Conservation (phyloP, 345 rosid species). For the Sisymbrium irio region DNA sequence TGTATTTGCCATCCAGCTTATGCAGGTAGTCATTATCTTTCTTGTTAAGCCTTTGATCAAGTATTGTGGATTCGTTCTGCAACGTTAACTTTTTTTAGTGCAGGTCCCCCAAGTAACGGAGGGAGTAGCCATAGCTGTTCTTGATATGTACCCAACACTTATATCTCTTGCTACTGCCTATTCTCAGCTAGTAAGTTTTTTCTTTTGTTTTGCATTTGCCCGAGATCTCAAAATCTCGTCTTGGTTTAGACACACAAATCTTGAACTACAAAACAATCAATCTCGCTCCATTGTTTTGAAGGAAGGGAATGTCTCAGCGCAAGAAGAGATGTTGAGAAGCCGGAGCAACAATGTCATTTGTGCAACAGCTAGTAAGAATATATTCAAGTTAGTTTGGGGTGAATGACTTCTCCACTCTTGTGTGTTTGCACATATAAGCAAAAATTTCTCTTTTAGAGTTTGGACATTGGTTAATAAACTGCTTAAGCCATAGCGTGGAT, state of each 20-base stretch:
- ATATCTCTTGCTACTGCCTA: conserved; percentile 79
- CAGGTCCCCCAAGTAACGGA: conserved; percentile 87
- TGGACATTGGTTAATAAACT: too few relatives aligned
- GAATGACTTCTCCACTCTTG: neutral
- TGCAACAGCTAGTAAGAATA: conserved; percentile 22
- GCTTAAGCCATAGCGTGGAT: too few relatives aligned
- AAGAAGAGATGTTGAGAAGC: conserved; percentile 26
- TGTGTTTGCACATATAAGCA: neutral
- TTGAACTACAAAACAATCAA: neutral
- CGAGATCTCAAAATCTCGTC: neutral
- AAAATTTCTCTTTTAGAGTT: too few relatives aligned
- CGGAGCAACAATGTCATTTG: conserved; percentile 8
- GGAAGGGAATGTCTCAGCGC: conserved; percentile 9
- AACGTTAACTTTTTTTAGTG: neutral
- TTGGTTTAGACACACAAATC: neutral
- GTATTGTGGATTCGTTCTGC: neutral
- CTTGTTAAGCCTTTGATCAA: neutral
- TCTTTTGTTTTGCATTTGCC: neutral
- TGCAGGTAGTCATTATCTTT: conserved; percentile 62
- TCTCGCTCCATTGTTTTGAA: neutral
- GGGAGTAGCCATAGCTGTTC: conserved; percentile 67
- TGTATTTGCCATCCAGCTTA: conserved; percentile 86
- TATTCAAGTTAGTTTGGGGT: conserved; percentile 26
- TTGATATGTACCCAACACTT: conserved; percentile 79
- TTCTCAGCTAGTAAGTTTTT: conserved; percentile 69